These are phyloP conservation scores for Globisporangium parvum DNA, from an alignment of 352 stramenopile species.

Conservation along the genomic window DNA sequence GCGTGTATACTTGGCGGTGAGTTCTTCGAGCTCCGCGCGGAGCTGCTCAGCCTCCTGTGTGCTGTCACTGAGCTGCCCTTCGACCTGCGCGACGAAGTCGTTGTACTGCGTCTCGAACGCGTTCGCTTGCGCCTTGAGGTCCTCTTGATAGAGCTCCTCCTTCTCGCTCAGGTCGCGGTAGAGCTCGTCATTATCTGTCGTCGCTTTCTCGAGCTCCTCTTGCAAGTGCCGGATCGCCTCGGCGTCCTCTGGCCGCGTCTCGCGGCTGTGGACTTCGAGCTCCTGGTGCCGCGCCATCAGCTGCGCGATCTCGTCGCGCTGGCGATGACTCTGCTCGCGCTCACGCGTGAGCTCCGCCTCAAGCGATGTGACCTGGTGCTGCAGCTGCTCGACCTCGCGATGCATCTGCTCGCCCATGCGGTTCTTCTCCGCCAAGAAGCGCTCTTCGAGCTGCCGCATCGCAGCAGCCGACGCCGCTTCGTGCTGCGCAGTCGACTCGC, in stretches of 20 bases:
- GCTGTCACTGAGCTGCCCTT: conserved; percentile 41
- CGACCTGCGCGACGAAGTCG: conserved; percentile 42
- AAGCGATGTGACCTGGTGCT: conserved; percentile 37
- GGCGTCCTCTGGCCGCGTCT: conserved; percentile 14
- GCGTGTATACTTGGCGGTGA: conserved; percentile 42
- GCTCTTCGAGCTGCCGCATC: conserved; percentile 44
- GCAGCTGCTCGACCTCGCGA: conserved; percentile 27
- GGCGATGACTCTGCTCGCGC: conserved; percentile 40
- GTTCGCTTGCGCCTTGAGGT: conserved; percentile 34
- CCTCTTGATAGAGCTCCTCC: conserved; percentile 35
- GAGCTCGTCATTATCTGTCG: conserved; percentile 36
- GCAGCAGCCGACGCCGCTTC: conserved; percentile 33
- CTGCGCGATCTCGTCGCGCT: conserved; percentile 47
- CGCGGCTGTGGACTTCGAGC: conserved; percentile 21
- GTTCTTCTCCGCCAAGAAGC: conserved; percentile 41
- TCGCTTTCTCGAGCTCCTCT: conserved; percentile 27
- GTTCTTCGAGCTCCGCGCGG: conserved; percentile 32
- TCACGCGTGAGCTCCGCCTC: conserved; percentile 35
- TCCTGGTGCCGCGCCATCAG: conserved; percentile 43
- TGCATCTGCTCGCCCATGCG: conserved; percentile 32
- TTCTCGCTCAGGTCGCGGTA: conserved; percentile 41
- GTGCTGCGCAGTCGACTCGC: conserved; percentile 27
- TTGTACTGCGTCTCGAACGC: conserved; percentile 62
- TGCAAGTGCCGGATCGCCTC: conserved; percentile 34
- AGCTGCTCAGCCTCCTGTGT: conserved; percentile 53